These are phyloP conservation scores for Psidium guajava DNA, from an alignment of 345 rosid genomes.

Conservation along the genomic window DNA sequence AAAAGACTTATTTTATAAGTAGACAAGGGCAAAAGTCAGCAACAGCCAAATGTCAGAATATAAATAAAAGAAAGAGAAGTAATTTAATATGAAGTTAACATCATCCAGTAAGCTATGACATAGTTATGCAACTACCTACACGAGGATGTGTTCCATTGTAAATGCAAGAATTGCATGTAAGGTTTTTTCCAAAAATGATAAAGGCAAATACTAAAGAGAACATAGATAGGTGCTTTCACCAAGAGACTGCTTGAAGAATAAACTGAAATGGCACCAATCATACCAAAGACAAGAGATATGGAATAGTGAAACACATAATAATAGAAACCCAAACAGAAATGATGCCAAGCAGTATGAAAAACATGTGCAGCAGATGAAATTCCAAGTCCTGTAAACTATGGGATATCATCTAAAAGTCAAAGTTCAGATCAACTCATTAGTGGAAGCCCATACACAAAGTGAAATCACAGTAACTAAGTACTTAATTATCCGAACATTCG, in stretches of 20 bases:
- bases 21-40: not conserved
- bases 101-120: not conserved
- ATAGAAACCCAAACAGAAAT: not conserved
- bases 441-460: not conserved
- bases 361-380: not conserved
- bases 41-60: not conserved
- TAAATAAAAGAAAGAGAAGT: not conserved
- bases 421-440: not conserved
- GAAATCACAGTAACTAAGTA: not conserved
- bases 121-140: not conserved
- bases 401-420: not conserved
- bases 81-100: not conserved
- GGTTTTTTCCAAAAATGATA: not conserved
- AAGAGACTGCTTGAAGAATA: not conserved
- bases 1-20: not conserved
- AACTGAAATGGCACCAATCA: not conserved
- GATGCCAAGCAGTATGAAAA: not conserved
- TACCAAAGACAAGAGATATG: not conserved
- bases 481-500: not conserved
- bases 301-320: not conserved
- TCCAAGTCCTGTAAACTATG: not conserved
- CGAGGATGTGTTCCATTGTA: not conserved
- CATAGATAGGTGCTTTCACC: not conserved
- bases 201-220: not conserved
- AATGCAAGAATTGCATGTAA: not conserved